Evolutionary conservation across 1,284 basidiomycete genomes (phyloP), one percentile per base, ranked within the genome.

Genomic region (Trametes pubescens): DNA sequence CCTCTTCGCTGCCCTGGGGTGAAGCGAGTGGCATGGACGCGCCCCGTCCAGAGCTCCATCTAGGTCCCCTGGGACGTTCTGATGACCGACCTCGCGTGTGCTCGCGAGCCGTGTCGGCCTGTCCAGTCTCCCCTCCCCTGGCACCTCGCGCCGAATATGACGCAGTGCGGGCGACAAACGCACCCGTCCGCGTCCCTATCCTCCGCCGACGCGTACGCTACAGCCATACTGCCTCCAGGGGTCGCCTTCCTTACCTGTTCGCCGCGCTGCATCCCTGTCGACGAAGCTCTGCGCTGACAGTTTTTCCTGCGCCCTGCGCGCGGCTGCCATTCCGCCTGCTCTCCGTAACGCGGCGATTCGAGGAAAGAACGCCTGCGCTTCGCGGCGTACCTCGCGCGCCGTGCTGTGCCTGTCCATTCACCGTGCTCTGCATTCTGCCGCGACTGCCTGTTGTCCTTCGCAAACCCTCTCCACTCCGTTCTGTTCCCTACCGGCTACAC

Each of bases 291-390:
- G 29, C 51, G 57, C 48, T 29, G 9, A 35, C 46, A 18, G 37
- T 57, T 14, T 26, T 32, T 18, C 32, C 16, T 34, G 44, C 32
- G 2, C 29, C 54, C 29, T 32, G 32, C n/a, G n/a, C n/a, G n/a
- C n/a, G n/a, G n/a, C n/a, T 24, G 29, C 44, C 56, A 34, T 61
- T 61, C 60, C 60, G 60, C 47, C 47, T 56, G 24, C 16, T 37
- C 53, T 56, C 60, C 60, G 60, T 61, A 51, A 5, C 53, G 53
- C 60, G 60, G 60, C 60, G 60, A 61, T 51, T 35, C 29, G 60
- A 55, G 53, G 53, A n/a, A 8, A 43, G 40, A 18, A 43, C 18
- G 18, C 3, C 16, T 44, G 48, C 34, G 10, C 22, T 22, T 18
- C 40, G 11, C 14, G 6, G 24, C 47, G 47, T 47, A 43, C 40